Evolutionary conservation across 305 asterid species (phyloP).

Genomic region (Solanum aculeatissimum): DNA sequence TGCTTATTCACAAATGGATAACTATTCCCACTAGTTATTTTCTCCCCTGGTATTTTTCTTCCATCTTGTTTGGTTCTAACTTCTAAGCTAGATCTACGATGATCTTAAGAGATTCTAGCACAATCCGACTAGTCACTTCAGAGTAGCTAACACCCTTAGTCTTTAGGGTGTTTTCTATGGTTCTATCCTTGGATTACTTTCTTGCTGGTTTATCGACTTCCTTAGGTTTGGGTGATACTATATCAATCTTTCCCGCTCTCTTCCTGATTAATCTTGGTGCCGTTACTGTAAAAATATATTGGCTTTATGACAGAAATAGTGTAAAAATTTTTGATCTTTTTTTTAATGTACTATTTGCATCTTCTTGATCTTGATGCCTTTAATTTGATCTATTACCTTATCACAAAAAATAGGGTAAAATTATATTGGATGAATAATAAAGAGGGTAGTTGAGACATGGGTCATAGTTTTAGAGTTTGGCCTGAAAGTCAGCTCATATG

Average conservation of each 20-base stretch:
- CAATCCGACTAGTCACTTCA: not conserved
- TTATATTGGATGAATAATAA: not conserved
- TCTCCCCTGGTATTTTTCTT: no score
- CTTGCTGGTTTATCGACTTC: not conserved
- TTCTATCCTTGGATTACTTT: not conserved
- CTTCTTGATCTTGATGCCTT: no score
- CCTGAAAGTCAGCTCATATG: not conserved
- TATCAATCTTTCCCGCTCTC: not conserved
- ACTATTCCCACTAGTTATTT: no score
- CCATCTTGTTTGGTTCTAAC: no score
- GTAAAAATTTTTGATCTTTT: not conserved
- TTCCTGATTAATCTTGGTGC: not conserved
- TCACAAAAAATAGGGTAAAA: not conserved
- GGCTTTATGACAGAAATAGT: not conserved
- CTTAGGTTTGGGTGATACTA: not conserved
- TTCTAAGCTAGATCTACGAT: no score
- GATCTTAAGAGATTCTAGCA: not conserved
- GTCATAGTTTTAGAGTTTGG: not conserved
- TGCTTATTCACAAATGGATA: no score
- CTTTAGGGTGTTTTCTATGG: not conserved
- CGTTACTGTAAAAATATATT: not conserved
- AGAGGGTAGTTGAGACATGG: not conserved
- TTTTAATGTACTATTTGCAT: no score
- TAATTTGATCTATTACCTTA: no score
- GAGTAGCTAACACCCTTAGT: not conserved